Evolutionary conservation across 106 monocot genomes (phyloP), one percentile per base, ranked within the genome.

Genomic region (Platanthera zijinensis): DNA sequence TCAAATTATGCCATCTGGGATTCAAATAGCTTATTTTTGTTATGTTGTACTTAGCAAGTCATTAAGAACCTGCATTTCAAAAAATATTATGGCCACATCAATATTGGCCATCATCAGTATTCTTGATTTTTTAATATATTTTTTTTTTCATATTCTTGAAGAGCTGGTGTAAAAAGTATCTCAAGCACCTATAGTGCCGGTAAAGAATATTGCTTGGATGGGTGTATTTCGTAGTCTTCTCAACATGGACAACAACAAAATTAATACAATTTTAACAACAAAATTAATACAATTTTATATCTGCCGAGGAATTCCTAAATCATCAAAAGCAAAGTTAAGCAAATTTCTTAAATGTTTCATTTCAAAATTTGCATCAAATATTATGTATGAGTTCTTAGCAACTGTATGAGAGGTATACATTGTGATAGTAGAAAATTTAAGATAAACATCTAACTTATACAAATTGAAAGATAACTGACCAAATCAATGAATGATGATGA

Each of bases 91-190:
- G 25, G 25, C 25, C 25, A 25, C 25, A 25, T 25, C 25, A 25
- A 25, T 25, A 25, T 25, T 25, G 25, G 25, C 25, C 25, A 25
- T 25, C 25, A 25, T 25, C 25, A 25, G 25, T 25, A 0, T 25
- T 25, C 25, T 25, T 25, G 25, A 25, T 25, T 25, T 25, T 25
- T 25, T 25, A 25, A 25, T 25, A 25, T 25, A 25, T 0, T 25
- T 25, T 25, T 25, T 25, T 25, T 25, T 25, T 25, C 0, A 25
- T 25, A 25, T 25, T 25, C 25, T 75, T 82, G 51, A 90, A 89
- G n/a, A 94, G 83, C 76, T 89, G 90, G 76, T 89, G 90, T 54
- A 90, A 83, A 75, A 94, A 89, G 69, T 88, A 89, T 87, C 90
- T 87, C 5, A 94, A 77, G 81, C 94, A 90, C 48, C 85, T 76